Evolutionary conservation across 2,329 filamentous ascomycete genomes (phyloP), one percentile per base, ranked within the genome.

Genomic region (Graphiopsis chlorocephala): DNA sequence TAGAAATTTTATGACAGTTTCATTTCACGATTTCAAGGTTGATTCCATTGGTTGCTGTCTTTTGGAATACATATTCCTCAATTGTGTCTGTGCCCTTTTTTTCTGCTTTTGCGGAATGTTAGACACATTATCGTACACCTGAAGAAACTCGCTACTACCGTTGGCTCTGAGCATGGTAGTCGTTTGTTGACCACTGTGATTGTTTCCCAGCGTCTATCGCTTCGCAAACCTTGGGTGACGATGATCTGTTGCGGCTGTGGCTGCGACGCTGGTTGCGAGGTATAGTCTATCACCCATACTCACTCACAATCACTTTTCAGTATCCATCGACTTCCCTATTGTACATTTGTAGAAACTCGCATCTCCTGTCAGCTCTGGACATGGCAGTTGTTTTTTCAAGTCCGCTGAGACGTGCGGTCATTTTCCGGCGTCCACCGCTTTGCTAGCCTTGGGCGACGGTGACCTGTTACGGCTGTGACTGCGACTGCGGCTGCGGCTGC

Each of bases 401-500:
- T 20, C n/a, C 23, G 38, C n/a, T 45, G 10, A 11, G 11, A 10
- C n/a, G 12, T 26, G 47, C 26, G 25, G 8, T 50, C 23, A 56
- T 38, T 56, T 56, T 2, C 14, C 55, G 5, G 35, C n/a, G 55
- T 58, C 55, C 35, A 58, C 45, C 23, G 35, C 33, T 25, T 58
- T 35, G 15, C 33, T n/a, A 26, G 38, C 47, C 23, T 61, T 53
- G 2, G 47, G 29, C 12, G 59, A 33, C 38, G 29, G 38, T 20
- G n/a, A 20, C 20, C n/a, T 8, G n/a, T 20, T 20, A 38, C 38
- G 57, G 38, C 57, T 57, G 15, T 31, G 57, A n/a, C 57, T 60
- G 26, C 57, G 57, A 38, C 56, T 61, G 45, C 45, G 58, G 31
- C 59, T 61, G 8, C 58, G 58, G 31, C 59, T 61, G 8, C 58